Evolutionary conservation across 805 yeast species (phyloP).

Genomic region (Hyphopichia homilentoma): DNA sequence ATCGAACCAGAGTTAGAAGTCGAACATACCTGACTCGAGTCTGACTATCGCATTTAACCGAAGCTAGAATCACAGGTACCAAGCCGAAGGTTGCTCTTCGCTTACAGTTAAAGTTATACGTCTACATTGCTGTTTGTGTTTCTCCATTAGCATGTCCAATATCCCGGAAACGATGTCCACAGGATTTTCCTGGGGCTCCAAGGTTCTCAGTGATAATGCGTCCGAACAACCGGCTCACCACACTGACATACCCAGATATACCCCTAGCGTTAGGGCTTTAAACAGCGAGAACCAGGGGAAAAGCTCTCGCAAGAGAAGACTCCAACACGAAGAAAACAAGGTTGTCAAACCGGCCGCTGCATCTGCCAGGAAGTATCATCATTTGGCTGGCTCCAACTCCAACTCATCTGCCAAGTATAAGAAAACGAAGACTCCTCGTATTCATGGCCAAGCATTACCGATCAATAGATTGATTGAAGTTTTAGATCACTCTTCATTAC

Average conservation of each 20-base stretch:
- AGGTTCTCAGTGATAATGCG: neutral
- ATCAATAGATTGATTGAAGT: constrained; percentile 64
- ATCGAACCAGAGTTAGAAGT: too few species aligned
- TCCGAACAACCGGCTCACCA: constrained; percentile 2
- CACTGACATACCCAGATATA: constrained; percentile 7
- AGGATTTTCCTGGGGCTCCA: constrained; percentile 7
- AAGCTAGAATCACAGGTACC: too few species aligned
- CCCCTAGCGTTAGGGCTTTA: constrained; percentile 5
- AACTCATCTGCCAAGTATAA: constrained; percentile 13
- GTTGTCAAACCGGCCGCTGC: constrained; percentile 3
- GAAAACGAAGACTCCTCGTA: constrained; percentile 38
- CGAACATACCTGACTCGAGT: too few species aligned
- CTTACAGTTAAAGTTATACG: too few species aligned
- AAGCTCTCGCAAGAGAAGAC: constrained; percentile 10
- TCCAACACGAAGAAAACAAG: constrained; percentile 10
- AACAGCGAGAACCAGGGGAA: neutral
- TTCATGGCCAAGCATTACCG: constrained; percentile 60
- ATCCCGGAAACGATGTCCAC: constrained; percentile 6
- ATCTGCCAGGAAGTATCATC: constrained; percentile 3
- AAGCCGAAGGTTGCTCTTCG: too few species aligned
- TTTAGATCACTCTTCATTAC: constrained; percentile 55
- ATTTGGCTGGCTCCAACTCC: constrained; percentile 2
- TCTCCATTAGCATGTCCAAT: neutral
- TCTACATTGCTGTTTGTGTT: too few species aligned
- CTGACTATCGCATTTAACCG: too few species aligned